Evolutionary conservation across 2,329 filamentous ascomycete genomes (phyloP), one percentile per base, ranked within the genome.

Genomic region (Samsoniella hepiali): DNA sequence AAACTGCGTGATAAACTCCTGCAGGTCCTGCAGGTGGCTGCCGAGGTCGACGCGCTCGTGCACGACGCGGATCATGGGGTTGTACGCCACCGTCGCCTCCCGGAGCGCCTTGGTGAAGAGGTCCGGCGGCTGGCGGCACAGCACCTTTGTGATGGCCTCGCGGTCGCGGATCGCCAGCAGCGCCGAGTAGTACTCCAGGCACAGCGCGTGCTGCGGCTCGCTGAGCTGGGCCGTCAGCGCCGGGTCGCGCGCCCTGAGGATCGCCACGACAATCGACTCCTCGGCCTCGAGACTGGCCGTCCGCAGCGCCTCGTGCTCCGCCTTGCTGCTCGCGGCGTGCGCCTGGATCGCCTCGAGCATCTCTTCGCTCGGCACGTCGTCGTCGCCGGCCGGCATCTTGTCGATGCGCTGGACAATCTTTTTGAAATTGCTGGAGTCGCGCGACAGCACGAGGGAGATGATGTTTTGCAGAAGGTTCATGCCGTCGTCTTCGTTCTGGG

Each of bases 391-490:
- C 32, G 10, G 15, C 51, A 49, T 56, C 59, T 85, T 87, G 67
- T 90, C 88, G 51, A 92, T 83, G 66, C 84, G 87, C 0, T 87
- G 81, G 1, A 83, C 81, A 1, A 83, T 80, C 72, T 88, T 89
- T 64, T 85, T 85, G 65, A 93, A 88, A 66, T 91, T 89, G 44
- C 81, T 78, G 6, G 85, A 84, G 69, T 95, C 91, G 88, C 89
- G 93, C 5, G 84, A 82, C 11, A 93, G 75, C 0, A 92, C 86
- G 4, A 89, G 83, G 0, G 86, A 89, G 29, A 94, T 87, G 66
- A 95, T 93, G 50, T 88, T 78, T 74, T 94, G 91, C 67, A 95
- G 74, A 9, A 94, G 73, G 71, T 93, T 95, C 89, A 91, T 91
- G 54, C 91, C 91, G 68, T 93, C 89, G 66, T 91, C 86, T 0